phyloP scores from a whole-genome alignment of 495 filamentous ascomycete species.

The Emericellopsis terricola region DNA sequence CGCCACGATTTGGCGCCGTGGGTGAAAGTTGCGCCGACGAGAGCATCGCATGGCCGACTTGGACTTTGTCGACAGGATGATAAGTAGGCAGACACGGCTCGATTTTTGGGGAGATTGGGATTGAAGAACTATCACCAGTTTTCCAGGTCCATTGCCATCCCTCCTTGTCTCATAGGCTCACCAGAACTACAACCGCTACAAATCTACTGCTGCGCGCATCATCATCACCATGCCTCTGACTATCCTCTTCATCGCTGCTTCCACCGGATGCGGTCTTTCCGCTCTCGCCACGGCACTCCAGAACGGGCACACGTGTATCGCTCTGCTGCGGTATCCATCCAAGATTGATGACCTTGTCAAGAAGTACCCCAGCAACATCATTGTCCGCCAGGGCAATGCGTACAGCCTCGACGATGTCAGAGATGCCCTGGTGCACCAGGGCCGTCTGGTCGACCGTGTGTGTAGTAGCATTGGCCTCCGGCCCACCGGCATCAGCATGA shows the following conservation, averaged over 20 bases:
- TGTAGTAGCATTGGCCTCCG: slow-evolving; percentile 17
- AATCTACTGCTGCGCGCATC: too few species aligned
- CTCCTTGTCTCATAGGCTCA: too few species aligned
- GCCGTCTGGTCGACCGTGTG: slow-evolving; percentile 11
- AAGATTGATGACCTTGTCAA: slow-evolving; percentile 29
- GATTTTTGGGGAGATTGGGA: too few species aligned
- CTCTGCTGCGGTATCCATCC: slow-evolving; percentile 31
- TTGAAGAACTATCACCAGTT: too few species aligned
- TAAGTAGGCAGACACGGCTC: too few species aligned
- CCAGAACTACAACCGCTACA: too few species aligned
- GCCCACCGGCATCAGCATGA: slow-evolving; percentile 4
- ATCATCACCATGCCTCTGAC: slow-evolving; percentile 3
- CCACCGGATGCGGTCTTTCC: slow-evolving; percentile 16
- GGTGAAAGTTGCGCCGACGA: too few species aligned
- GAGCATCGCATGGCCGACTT: too few species aligned
- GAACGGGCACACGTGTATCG: slow-evolving; percentile 18
- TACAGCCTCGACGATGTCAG: slow-evolving; percentile 17
- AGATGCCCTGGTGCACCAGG: slow-evolving; percentile 11
- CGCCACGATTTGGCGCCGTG: too few species aligned
- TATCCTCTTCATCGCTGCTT: slow-evolving; percentile 26
- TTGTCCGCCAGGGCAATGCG: slow-evolving; percentile 24
- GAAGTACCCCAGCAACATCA: slow-evolving; percentile 14
- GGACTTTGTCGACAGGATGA: too few species aligned
- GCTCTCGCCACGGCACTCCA: slow-evolving; percentile 22
- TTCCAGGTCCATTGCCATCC: too few species aligned